phyloP scores from a whole-genome alignment of 495 filamentous ascomycete genomes.

The Chaetomidium leptoderma region DNA sequence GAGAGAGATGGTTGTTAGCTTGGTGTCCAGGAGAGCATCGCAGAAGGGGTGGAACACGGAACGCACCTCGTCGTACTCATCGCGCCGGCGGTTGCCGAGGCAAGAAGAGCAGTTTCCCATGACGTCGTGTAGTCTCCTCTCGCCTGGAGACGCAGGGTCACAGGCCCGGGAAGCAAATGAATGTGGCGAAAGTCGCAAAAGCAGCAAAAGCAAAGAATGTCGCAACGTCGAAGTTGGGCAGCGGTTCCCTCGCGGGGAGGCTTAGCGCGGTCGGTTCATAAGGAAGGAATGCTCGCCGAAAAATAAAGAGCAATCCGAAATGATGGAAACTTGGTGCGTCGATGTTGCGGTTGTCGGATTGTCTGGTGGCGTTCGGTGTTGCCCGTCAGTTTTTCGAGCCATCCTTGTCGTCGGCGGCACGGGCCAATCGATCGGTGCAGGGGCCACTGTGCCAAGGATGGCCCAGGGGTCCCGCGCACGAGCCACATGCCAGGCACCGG shows the following conservation, averaged over 20 bases:
- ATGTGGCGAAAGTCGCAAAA: slow-evolving; percentile 4
- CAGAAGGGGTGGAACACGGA: background rate
- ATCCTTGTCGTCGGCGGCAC: slow-evolving; percentile 1
- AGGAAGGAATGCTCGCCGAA: slow-evolving; percentile 22
- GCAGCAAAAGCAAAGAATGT: background rate
- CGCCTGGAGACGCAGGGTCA: background rate
- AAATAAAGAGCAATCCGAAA: background rate
- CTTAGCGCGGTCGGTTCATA: slow-evolving; percentile 32
- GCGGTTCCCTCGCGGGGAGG: slow-evolving; percentile 21
- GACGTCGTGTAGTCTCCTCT: slow-evolving; percentile 20
- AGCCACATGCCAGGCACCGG: no score
- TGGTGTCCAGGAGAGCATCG: background rate
- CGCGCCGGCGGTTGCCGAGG: slow-evolving; percentile 38
- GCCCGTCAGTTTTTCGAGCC: background rate
- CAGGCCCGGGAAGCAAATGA: slow-evolving; percentile 9
- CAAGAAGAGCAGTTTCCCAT: slow-evolving; percentile 49
- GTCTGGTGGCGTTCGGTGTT: background rate
- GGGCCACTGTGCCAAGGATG: slow-evolving; percentile 4
- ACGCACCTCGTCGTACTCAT: slow-evolving; percentile 42
- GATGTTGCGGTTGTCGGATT: background rate
- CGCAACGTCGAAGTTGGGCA: no score
- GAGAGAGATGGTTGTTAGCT: slow-evolving; percentile 6
- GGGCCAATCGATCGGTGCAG: background rate
- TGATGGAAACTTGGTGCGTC: background rate
- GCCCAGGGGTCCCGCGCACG: background rate